Conservation (phyloP, 2,329 filamentous ascomycete species). For the Acrodontium crateriforme region DNA sequence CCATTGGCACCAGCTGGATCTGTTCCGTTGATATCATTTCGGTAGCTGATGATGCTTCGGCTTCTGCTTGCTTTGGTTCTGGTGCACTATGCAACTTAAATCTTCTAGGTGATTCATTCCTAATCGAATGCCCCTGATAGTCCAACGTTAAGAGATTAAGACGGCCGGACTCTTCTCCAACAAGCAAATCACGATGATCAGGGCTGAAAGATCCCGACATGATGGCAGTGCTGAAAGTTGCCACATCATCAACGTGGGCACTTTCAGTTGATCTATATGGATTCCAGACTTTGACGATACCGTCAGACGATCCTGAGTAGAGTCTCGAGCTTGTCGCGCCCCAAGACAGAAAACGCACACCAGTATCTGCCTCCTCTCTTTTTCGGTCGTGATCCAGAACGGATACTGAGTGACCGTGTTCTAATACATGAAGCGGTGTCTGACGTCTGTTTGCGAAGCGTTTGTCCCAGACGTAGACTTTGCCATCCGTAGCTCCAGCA, state of each 20-base stretch:
- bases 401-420: constrained; percentile 37
- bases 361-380: constrained; percentile 41
- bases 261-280: constrained; percentile 38
- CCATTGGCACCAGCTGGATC: constrained; percentile 25
- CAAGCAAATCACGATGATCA: constrained; percentile 40
- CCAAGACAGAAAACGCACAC: constrained; percentile 46
- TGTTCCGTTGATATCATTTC: constrained; percentile 20
- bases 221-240: constrained; percentile 37
- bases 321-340: constrained; percentile 37
- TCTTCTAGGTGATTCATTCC: constrained; percentile 13
- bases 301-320: constrained; percentile 48
- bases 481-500: constrained; percentile 46
- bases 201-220: constrained; percentile 45
- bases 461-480: constrained; percentile 47
- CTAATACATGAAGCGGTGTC: constrained; percentile 33
- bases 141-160: constrained; percentile 36
- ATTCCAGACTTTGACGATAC: constrained; percentile 46
- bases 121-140: constrained; percentile 3
- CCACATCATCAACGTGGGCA: constrained; percentile 37
- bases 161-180: constrained; percentile 44
- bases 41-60: constrained; percentile 8
- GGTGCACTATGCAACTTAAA: constrained; percentile 3
- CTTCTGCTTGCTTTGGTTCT: not conserved
- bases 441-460: constrained; percentile 27
- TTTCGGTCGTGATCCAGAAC: constrained; percentile 30